Evolutionary conservation across 352 stramenopile genomes (phyloP).

Genomic region (Globisporangium lucens): DNA sequence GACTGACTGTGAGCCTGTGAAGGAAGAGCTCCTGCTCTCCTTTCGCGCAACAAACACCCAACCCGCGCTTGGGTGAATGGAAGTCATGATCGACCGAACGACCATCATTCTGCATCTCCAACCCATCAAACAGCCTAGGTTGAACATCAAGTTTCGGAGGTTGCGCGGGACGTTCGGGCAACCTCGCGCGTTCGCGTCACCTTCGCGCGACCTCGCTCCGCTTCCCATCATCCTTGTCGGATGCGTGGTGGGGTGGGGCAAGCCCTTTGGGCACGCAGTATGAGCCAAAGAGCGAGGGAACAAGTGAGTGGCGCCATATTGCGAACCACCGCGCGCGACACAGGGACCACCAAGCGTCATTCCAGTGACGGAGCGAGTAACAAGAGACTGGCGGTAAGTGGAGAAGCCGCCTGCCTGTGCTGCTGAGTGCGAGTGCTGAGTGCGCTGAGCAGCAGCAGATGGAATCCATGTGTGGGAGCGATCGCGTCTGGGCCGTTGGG

Average conservation of each 20-base stretch:
- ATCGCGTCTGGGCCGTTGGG: background rate
- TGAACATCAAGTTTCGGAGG: conserved; percentile 9
- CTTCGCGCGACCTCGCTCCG: conserved; percentile 7
- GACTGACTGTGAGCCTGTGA: background rate
- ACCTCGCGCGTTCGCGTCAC: conserved; percentile 8
- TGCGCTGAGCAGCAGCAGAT: background rate
- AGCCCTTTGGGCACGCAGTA: background rate
- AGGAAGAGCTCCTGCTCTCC: background rate
- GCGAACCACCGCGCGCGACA: conserved; percentile 9
- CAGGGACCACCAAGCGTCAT: background rate
- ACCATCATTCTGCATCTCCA: conserved; percentile 1
- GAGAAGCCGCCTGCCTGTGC: background rate
- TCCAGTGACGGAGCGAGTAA: background rate
- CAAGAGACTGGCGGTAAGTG: background rate
- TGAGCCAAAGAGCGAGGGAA: background rate
- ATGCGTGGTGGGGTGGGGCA: conserved; percentile 1
- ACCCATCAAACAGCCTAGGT: conserved; percentile 6
- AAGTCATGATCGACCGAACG: background rate
- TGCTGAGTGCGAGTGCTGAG: no score
- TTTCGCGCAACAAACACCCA: background rate
- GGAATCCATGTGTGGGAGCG: background rate
- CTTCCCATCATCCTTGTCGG: conserved; percentile 1
- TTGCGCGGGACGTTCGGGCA: background rate
- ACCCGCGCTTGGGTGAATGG: background rate
- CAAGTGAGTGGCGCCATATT: conserved; percentile 7